These are phyloP conservation scores for Gaultheria prostrata DNA, from an alignment of 148 eudicot genomes.

Conservation along the genomic window DNA sequence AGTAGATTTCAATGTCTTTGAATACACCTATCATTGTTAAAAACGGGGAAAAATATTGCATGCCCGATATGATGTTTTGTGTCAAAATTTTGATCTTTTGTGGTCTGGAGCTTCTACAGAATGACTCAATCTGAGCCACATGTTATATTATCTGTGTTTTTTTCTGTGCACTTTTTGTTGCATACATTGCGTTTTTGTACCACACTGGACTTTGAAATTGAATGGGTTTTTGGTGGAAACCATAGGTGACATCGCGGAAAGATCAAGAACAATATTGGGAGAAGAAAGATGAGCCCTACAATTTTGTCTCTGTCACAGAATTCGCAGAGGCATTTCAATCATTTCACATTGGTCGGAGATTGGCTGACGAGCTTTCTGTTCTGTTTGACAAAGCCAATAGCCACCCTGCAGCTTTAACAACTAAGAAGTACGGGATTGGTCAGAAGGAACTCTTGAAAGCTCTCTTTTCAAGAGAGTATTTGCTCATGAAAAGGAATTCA, in stretches of 20 bases:
- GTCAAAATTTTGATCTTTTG: too few species aligned
- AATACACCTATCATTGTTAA: neutral
- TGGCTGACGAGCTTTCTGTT: conserved; percentile 31
- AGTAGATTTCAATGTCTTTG: conserved; percentile 17
- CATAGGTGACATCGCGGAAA: conserved; percentile 50
- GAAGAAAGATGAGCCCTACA: conserved; percentile 29
- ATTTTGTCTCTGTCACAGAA: conserved; percentile 31
- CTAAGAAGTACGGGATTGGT: conserved; percentile 13
- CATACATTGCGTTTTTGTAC: neutral
- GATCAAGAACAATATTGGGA: conserved; percentile 56
- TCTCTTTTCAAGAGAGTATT: conserved; percentile 10
- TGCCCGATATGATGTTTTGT: too few species aligned
- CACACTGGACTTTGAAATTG: neutral
- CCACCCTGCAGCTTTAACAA: conserved; percentile 45
- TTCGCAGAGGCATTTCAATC: conserved; percentile 45
- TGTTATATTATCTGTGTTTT: too few species aligned
- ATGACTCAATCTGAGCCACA: too few species aligned
- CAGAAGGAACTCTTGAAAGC: conserved; percentile 21
- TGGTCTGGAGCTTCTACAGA: too few species aligned
- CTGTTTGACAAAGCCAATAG: conserved; percentile 36
- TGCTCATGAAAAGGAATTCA: conserved; percentile 25
- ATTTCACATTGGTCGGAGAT: conserved; percentile 35
- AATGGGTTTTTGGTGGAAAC: neutral
- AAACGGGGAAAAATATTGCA: too few species aligned
- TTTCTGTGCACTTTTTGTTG: too few species aligned